Evolutionary conservation across 140 eudicot species (phyloP).

Genomic region (Ambrosia hybrid): DNA sequence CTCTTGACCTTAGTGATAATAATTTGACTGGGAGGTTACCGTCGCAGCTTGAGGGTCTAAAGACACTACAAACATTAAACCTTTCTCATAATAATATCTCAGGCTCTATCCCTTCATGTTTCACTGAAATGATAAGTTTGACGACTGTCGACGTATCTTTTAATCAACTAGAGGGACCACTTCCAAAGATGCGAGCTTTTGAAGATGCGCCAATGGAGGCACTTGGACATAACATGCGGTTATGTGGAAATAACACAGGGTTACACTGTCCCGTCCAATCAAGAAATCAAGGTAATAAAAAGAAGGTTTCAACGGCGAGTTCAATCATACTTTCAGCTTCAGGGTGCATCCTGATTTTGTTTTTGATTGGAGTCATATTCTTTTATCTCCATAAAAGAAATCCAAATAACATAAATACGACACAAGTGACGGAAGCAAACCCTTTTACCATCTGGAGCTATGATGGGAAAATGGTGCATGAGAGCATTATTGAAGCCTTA

Average conservation of each 20-base stretch:
- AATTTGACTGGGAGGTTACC: conserved; percentile 3
- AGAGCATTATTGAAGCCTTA: conserved; percentile 34
- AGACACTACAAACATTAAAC: conserved; percentile 16
- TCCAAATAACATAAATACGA: neutral
- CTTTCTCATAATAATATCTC: conserved; percentile 5
- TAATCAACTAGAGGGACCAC: conserved; percentile 45
- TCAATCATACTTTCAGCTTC: conserved; percentile 10
- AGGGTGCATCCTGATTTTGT: neutral
- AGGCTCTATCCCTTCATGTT: neutral
- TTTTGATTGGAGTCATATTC: conserved; percentile 1
- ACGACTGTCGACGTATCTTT: conserved; percentile 22
- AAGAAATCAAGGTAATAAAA: neutral
- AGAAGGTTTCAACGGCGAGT: neutral
- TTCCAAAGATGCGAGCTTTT: conserved; percentile 37
- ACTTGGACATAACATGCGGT: conserved; percentile 26
- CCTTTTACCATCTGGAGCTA: conserved; percentile 11
- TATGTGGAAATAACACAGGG: conserved; percentile 45
- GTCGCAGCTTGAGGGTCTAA: conserved; percentile 27
- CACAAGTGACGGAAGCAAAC: conserved; percentile 6
- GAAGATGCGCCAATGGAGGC: conserved; percentile 29
- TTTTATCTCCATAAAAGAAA: conserved; percentile 12
- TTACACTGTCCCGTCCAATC: conserved; percentile 12
- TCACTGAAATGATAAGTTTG: neutral
- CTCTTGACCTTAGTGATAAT: conserved; percentile 1
- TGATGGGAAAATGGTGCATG: conserved; percentile 1